Conservation (phyloP, 2,329 filamentous ascomycete species). For the Reticulascus tulasneorum region DNA sequence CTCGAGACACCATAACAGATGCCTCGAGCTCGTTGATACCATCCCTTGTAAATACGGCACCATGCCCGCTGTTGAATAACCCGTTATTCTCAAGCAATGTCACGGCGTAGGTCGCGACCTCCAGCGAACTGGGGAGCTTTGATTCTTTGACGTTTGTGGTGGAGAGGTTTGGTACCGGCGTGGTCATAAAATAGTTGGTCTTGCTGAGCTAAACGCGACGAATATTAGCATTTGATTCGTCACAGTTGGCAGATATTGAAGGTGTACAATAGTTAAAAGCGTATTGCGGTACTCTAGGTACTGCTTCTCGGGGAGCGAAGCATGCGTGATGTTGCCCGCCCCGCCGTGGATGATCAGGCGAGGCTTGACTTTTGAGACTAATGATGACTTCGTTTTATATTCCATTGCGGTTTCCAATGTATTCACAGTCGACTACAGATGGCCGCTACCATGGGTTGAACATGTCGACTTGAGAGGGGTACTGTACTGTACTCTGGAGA, state of each 20-base stretch:
- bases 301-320: conserved; percentile 52
- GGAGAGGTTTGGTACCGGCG: conserved; percentile 13
- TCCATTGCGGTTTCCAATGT: conserved; percentile 30
- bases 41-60: conserved; percentile 80
- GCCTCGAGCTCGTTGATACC: conserved; percentile 85
- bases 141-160: background rate
- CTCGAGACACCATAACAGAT: conserved; percentile 77
- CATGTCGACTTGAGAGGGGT: no score
- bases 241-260: conserved; percentile 4
- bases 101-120: conserved; percentile 73
- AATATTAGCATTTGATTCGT: background rate
- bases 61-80: conserved; percentile 80
- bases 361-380: conserved; percentile 35
- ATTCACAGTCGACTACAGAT: no score
- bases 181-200: conserved; percentile 44
- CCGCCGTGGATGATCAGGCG: conserved; percentile 69
- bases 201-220: conserved; percentile 33
- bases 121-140: conserved; percentile 61
- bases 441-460: no score
- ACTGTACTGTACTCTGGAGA: no score
- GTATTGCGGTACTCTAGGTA: conserved; percentile 57
- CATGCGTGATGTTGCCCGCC: conserved; percentile 63
- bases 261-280: conserved; percentile 57
- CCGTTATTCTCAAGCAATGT: conserved; percentile 71
- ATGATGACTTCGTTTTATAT: conserved; percentile 25